A percentile compares a stretch with the other conserved stretches of the same genome.
Evolutionary conservation across 164 flowering plant species (phyloP).

Genomic region (Tetracentron sinense): DNA sequence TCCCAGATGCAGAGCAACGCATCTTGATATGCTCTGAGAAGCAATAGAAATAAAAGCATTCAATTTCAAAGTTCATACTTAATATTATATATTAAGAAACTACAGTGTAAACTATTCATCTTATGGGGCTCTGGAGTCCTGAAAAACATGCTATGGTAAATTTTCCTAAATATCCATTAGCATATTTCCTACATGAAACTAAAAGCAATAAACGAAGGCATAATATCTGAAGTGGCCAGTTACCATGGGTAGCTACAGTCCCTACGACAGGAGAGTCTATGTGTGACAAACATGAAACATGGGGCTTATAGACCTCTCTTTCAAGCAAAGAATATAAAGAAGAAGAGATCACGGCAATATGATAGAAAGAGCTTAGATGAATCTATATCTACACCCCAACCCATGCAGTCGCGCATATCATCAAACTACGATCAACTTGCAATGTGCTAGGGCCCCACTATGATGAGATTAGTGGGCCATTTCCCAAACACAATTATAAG

Average conservation of each 20-base stretch:
- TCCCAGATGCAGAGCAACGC: neutral
- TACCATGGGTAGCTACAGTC: neutral
- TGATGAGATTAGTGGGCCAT: neutral
- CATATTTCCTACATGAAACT: neutral
- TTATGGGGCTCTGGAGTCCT: neutral
- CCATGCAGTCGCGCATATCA: too few species aligned
- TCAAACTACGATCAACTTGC: too few species aligned
- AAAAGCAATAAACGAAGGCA: neutral
- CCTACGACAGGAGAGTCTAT: too few species aligned
- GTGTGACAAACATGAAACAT: too few species aligned
- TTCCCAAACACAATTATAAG: neutral
- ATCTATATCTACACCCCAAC: too few species aligned
- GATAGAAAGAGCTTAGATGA: too few species aligned
- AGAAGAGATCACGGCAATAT: too few species aligned
- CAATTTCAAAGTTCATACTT: neutral
- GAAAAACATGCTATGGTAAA: neutral
- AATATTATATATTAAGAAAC: too few species aligned
- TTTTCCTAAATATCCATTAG: neutral
- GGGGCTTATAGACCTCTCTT: too few species aligned
- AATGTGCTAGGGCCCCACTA: neutral
- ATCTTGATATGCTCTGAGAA: neutral
- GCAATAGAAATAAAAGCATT: neutral
- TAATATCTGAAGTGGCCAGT: neutral
- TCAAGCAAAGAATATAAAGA: too few species aligned
- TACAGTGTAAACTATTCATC: neutral